Percentiles rank a stretch among this genome's conserved stretches.
phyloP scores from a whole-genome alignment of 1,284 basidiomycete species.

The Ganoderma multipileum region DNA sequence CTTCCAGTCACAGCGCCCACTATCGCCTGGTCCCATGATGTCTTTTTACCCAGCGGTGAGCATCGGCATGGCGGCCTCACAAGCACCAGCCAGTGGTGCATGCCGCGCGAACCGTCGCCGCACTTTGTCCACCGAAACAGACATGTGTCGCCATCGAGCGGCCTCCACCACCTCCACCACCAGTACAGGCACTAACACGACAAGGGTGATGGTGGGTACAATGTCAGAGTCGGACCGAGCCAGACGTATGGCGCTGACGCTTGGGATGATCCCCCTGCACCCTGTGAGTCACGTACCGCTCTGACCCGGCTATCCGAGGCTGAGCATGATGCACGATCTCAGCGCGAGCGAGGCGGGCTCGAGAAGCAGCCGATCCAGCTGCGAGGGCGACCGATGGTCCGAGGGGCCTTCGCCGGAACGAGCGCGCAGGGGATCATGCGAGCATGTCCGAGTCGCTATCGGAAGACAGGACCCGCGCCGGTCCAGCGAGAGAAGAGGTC shows the following conservation, averaged over 20 bases:
- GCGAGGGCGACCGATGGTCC: conserved; percentile 4
- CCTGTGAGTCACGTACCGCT: not conserved
- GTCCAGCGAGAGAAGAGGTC: conserved; percentile 4
- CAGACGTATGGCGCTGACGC: not conserved
- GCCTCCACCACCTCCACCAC: not conserved
- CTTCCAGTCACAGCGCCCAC: conserved; percentile 30
- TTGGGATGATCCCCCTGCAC: not conserved
- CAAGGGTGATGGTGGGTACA: not conserved
- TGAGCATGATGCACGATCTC: conserved; percentile 2
- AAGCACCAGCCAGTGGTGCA: not conserved
- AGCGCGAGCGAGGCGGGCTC: conserved; percentile 3
- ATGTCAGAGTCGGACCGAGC: not conserved
- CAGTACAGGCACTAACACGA: not conserved
- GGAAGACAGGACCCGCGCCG: conserved; percentile 7
- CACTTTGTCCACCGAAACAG: not conserved
- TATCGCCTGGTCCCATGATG: conserved; percentile 36
- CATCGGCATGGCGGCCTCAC: conserved; percentile 1
- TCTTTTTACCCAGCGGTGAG: conserved; percentile 16
- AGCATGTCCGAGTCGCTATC: not conserved
- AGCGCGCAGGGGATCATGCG: conserved; percentile 2
- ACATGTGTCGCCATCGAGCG: not conserved
- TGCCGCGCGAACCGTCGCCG: conserved; percentile 5
- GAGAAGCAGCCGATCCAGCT: conserved; percentile 4
- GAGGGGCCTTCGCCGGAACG: not conserved
- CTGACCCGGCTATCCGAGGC: not conserved